Evolutionary conservation across 257 asterid genomes (phyloP).

Genomic region (Mentha longifolia): DNA sequence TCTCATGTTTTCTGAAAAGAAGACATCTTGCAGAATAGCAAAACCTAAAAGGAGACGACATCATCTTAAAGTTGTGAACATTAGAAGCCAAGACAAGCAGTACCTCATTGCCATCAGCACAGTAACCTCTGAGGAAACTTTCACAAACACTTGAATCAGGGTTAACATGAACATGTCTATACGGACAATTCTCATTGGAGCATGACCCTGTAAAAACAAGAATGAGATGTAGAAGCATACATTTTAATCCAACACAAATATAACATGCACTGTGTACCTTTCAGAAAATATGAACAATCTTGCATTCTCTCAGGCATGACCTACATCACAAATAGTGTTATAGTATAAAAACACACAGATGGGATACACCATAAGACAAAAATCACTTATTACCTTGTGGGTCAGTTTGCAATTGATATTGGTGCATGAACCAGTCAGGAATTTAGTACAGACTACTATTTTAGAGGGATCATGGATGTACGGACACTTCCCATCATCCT

Average conservation of each 20-base stretch:
- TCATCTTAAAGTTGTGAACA: slow-evolving; percentile 17
- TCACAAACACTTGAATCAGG: slow-evolving; percentile 75
- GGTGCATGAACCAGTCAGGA: slow-evolving; percentile 78
- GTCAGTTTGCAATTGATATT: slow-evolving; percentile 77
- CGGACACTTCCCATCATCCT: slow-evolving; percentile 85
- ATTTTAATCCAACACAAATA: slow-evolving; percentile 11
- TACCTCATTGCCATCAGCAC: slow-evolving; percentile 98
- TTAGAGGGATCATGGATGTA: slow-evolving; percentile 87
- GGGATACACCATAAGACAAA: slow-evolving; percentile 8
- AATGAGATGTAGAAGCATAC: slow-evolving; percentile 33
- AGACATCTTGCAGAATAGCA: neutral
- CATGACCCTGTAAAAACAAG: slow-evolving; percentile 70
- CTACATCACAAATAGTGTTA: slow-evolving; percentile 45
- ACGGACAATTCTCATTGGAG: slow-evolving; percentile 86
- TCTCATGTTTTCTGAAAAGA: neutral
- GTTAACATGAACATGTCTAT: slow-evolving; percentile 87
- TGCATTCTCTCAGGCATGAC: slow-evolving; percentile 97
- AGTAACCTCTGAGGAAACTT: slow-evolving; percentile 89
- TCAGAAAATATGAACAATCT: slow-evolving; percentile 92
- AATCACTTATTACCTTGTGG: slow-evolving; percentile 70
- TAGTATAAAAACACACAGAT: slow-evolving; percentile 30
- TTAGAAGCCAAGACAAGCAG: slow-evolving; percentile 34
- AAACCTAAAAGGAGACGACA: neutral
- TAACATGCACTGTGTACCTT: slow-evolving; percentile 56
- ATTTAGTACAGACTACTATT: slow-evolving; percentile 93